Conservation (phyloP, 352 stramenopile species). For the Hyaloperonospora brassicae region DNA sequence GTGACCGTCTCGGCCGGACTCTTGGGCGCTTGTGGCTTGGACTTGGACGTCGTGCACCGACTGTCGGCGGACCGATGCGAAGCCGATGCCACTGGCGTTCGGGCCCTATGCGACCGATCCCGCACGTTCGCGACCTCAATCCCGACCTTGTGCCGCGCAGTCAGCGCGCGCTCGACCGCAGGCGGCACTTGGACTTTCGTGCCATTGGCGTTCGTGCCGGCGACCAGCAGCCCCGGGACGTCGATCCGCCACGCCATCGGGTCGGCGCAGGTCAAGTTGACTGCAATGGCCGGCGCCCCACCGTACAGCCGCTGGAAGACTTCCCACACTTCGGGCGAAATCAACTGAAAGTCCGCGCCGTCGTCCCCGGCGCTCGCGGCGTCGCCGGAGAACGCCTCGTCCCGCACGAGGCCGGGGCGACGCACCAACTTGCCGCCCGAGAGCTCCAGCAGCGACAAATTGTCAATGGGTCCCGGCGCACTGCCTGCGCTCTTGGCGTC, state of each 20-base stretch:
- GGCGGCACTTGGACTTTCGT: slow-evolving; percentile 17
- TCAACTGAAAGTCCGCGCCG: slow-evolving; percentile 45
- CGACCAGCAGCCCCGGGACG: slow-evolving; percentile 20
- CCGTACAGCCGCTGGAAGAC: slow-evolving; percentile 64
- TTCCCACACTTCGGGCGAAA: slow-evolving; percentile 62
- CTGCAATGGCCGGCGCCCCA: slow-evolving; percentile 44
- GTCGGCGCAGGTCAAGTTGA: slow-evolving; percentile 26
- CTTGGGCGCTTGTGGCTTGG: slow-evolving; percentile 17
- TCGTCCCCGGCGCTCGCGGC: slow-evolving; percentile 19
- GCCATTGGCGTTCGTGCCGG: slow-evolving; percentile 18
- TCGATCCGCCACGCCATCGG: slow-evolving; percentile 40
- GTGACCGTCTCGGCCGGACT: slow-evolving; percentile 27
- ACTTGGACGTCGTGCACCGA: slow-evolving; percentile 11
- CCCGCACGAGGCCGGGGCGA: slow-evolving; percentile 34
- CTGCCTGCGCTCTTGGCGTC: slow-evolving; percentile 11
- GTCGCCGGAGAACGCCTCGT: slow-evolving; percentile 21
- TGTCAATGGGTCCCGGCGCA: slow-evolving; percentile 48
- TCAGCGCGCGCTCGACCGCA: slow-evolving; percentile 39
- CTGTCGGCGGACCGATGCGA: slow-evolving; percentile 13
- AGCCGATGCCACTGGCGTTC: slow-evolving; percentile 17
- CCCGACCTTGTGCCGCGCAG: slow-evolving; percentile 34
- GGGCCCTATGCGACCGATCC: slow-evolving; percentile 9
- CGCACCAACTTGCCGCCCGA: slow-evolving; percentile 39
- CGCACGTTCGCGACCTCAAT: slow-evolving; percentile 11
- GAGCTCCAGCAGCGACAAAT: slow-evolving; percentile 50